phyloP scores from a whole-genome alignment of 768 basidiomycete genomes.

The Russula ochroleuca region DNA sequence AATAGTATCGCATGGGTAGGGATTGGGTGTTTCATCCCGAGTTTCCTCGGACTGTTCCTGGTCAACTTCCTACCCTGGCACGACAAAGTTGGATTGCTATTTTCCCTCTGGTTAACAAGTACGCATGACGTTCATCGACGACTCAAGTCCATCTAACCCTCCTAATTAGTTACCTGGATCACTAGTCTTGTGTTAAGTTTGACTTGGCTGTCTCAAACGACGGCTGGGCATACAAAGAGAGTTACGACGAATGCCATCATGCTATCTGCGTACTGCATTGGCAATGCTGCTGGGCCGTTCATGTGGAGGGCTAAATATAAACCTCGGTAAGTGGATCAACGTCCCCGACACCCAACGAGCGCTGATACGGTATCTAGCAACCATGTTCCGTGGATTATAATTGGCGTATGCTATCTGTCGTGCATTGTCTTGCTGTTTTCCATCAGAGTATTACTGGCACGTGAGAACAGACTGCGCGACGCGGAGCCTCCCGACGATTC shows the following conservation, averaged over 20 bases:
- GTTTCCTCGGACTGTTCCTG: constrained; percentile 57
- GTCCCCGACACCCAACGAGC: not conserved
- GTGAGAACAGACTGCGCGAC: constrained; percentile 65
- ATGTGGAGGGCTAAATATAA: constrained; percentile 71
- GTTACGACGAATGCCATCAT: constrained; percentile 70
- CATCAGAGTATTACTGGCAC: constrained; percentile 50
- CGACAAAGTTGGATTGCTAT: constrained; percentile 61
- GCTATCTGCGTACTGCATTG: constrained; percentile 63
- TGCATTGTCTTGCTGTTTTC: constrained; percentile 48
- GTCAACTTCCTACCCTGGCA: constrained; percentile 62
- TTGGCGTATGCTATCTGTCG: constrained; percentile 55
- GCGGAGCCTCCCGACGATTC: constrained; percentile 47
- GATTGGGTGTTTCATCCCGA: constrained; percentile 58
- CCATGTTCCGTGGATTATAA: constrained; percentile 73
- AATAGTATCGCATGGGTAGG: constrained; percentile 63
- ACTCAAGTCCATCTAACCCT: not conserved
- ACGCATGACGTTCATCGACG: constrained; percentile 18
- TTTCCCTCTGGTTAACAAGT: constrained; percentile 53
- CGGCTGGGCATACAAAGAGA: constrained; percentile 68
- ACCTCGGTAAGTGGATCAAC: constrained; percentile 46
- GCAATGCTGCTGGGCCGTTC: constrained; percentile 67
- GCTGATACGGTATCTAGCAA: constrained; percentile 42
- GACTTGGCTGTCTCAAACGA: constrained; percentile 61
- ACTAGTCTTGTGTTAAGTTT: constrained; percentile 59
- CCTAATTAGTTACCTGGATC: constrained; percentile 41